Percentiles rank a stretch among this genome's conserved stretches.
phyloP scores from a whole-genome alignment of 2,329 filamentous ascomycete species.

The Clonostachys sp. region DNA sequence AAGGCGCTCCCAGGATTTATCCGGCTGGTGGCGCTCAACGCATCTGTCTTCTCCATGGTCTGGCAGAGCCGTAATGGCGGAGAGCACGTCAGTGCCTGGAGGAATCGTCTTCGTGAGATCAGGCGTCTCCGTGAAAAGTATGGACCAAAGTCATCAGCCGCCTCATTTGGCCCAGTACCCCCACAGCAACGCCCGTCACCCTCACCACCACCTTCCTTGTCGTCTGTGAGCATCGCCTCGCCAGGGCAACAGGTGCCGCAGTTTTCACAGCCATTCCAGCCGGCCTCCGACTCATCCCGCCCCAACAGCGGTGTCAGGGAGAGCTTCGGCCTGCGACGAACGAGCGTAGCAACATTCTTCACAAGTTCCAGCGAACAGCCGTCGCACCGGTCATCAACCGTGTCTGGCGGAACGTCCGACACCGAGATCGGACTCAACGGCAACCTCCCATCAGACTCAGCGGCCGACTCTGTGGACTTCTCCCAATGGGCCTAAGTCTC shows the following conservation, averaged over 20 bases:
- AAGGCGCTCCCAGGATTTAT: constrained; percentile 81
- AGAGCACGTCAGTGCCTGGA: constrained; percentile 87
- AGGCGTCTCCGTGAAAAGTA: constrained; percentile 72
- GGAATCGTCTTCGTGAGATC: constrained; percentile 80
- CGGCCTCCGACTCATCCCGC: constrained; percentile 22
- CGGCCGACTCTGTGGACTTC: constrained; percentile 44
- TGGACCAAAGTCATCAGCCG: constrained; percentile 29
- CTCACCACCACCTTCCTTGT: constrained; percentile 20
- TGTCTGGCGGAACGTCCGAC: constrained; percentile 50
- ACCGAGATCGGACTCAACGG: constrained; percentile 35
- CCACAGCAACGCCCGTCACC: constrained; percentile 6
- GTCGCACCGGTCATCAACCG: constrained; percentile 54
- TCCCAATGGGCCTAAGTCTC: constrained; percentile 37
- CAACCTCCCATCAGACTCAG: constrained; percentile 15
- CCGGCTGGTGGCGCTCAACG: constrained; percentile 84
- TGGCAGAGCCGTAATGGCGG: constrained; percentile 75
- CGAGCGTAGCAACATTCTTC: constrained; percentile 64
- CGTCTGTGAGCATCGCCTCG: constrained; percentile 10
- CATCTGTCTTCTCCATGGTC: constrained; percentile 88
- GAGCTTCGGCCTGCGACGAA: constrained; percentile 54
- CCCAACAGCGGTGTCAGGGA: constrained; percentile 50
- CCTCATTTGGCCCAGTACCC: constrained; percentile 5
- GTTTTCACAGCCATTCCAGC: constrained; percentile 9
- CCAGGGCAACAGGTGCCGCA: constrained; percentile 1
- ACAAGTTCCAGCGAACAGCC: constrained; percentile 50